Evolutionary conservation across 116 monocot genomes (phyloP).

Genomic region (Posidonia oceanica): DNA sequence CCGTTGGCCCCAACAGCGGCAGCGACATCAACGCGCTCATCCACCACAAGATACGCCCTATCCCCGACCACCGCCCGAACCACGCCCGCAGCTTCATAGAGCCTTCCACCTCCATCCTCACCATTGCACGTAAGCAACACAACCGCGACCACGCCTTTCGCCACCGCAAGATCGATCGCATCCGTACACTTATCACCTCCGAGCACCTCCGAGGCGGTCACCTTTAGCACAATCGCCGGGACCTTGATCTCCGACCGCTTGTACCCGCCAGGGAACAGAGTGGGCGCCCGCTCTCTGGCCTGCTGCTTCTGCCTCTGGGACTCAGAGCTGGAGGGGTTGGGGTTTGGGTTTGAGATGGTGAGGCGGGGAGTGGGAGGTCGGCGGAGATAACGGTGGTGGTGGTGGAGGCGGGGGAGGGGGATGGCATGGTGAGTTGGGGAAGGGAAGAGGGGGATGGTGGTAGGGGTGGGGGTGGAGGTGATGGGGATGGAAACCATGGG

Average conservation of each 20-base stretch:
- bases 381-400: neutral
- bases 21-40: constrained; percentile 90
- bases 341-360: neutral
- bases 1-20: constrained; percentile 74
- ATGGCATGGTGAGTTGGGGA: neutral
- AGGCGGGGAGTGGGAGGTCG: neutral
- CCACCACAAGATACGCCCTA: constrained; percentile 68
- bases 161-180: constrained; percentile 30
- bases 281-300: constrained; percentile 10
- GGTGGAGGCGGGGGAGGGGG: neutral
- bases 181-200: constrained; percentile 2
- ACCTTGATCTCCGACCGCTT: constrained; percentile 73
- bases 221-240: constrained; percentile 44
- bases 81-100: constrained; percentile 71
- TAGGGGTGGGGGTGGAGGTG: neutral
- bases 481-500: neutral
- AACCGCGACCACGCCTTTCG: constrained; percentile 35
- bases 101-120: constrained; percentile 40
- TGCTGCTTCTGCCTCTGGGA: constrained; percentile 6
- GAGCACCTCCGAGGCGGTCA: constrained; percentile 43
- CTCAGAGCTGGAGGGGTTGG: neutral
- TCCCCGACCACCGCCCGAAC: constrained; percentile 57
- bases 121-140: constrained; percentile 31
- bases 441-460: neutral
- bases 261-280: constrained; percentile 79